phyloP scores from a whole-genome alignment of 345 rosid genomes.

The Hibiscus syriacus region DNA sequence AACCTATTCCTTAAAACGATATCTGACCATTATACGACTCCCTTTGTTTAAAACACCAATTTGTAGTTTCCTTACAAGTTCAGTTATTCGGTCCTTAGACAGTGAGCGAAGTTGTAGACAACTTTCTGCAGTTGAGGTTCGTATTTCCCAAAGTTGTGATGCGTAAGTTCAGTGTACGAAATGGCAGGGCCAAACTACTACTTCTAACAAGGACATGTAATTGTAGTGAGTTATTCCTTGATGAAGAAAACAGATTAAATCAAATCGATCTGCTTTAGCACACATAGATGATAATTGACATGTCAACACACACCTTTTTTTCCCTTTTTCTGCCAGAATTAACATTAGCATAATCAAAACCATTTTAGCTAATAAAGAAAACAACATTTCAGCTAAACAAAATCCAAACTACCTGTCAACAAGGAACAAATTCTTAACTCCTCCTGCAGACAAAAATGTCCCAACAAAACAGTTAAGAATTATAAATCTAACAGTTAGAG shows the following conservation, averaged over 20 bases:
- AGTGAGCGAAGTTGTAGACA: background rate
- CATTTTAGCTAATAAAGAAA: background rate
- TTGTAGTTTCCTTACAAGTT: background rate
- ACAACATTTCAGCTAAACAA: background rate
- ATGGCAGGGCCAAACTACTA: too few relatives aligned
- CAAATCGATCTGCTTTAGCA: too few relatives aligned
- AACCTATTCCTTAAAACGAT: background rate
- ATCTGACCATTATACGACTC: background rate
- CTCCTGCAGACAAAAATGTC: background rate
- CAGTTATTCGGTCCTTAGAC: background rate
- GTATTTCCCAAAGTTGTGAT: too few relatives aligned
- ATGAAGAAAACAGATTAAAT: too few relatives aligned
- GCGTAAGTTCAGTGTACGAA: too few relatives aligned
- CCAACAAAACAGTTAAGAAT: background rate
- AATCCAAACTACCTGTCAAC: background rate
- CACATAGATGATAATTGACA: too few relatives aligned
- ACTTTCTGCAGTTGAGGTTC: too few relatives aligned
- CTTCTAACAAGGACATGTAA: too few relatives aligned
- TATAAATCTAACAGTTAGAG: too few relatives aligned
- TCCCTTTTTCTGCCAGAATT: too few relatives aligned
- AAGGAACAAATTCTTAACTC: background rate
- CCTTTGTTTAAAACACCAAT: background rate
- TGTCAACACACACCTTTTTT: too few relatives aligned
- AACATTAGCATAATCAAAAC: background rate
- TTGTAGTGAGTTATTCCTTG: too few relatives aligned